Evolutionary conservation across 225 moss, liverwort and hornwort species (phyloP).

Genomic region (Antitrichia curtipendula): DNA sequence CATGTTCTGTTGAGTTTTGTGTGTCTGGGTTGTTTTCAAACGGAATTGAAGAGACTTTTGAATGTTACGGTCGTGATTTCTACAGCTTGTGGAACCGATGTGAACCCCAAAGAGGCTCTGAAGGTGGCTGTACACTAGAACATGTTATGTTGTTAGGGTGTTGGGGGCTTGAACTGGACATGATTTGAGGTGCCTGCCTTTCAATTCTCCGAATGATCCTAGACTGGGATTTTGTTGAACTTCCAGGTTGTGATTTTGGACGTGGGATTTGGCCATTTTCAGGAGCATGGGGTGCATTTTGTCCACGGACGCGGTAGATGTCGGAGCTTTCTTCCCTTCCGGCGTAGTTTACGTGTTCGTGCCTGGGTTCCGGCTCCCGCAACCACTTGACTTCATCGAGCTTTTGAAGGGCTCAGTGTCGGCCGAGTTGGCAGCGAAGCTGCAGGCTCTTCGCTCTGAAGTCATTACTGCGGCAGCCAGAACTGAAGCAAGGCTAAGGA

Average conservation of each 20-base stretch:
- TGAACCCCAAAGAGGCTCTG: neutral
- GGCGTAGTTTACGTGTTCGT: constrained; percentile 19
- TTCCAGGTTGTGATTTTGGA: neutral
- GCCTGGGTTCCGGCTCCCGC: constrained; percentile 14
- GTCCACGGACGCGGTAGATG: constrained; percentile 11
- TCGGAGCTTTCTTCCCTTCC: neutral
- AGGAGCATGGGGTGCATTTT: constrained; percentile 43
- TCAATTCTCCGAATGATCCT: too few species aligned
- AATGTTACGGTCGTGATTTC: neutral
- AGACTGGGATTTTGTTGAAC: neutral
- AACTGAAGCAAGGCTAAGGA: neutral
- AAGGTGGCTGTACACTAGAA: neutral
- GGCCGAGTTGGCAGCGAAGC: neutral
- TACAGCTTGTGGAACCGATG: neutral
- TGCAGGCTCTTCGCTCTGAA: constrained; percentile 6
- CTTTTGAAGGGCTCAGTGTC: constrained; percentile 1
- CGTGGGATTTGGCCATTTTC: neutral
- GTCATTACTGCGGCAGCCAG: neutral
- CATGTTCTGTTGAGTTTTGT: neutral
- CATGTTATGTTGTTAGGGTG: neutral
- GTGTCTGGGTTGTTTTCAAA: neutral
- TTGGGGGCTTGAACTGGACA: neutral
- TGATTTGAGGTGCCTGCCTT: neutral
- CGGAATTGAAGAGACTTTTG: neutral
- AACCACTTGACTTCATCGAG: neutral